A percentile compares a stretch with the other conserved stretches of the same genome.
Conservation (phyloP, 2,329 filamentous ascomycete species). For the Penicillium verrucosum region DNA sequence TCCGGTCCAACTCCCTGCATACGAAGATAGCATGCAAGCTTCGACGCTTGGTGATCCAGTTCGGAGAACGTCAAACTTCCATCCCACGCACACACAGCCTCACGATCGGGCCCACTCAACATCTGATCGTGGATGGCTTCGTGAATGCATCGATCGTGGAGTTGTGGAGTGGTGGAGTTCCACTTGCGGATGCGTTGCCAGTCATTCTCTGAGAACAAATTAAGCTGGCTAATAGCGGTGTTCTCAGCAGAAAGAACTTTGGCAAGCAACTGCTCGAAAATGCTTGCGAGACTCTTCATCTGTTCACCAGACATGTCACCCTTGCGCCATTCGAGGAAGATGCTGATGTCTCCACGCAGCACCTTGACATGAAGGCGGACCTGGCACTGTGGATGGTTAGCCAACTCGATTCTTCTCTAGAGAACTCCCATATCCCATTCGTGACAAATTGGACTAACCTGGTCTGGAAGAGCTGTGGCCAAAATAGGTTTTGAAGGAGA, state of each 20-base stretch:
- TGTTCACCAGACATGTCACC: slow-evolving; percentile 38
- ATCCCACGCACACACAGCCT: slow-evolving; percentile 42
- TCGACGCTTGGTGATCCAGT: slow-evolving; percentile 38
- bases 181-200: slow-evolving; percentile 54
- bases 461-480: slow-evolving; percentile 31
- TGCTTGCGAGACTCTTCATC: slow-evolving; percentile 48
- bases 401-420: accelerated
- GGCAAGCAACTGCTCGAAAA: slow-evolving; percentile 53
- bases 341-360: slow-evolving; percentile 32
- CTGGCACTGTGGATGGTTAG: slow-evolving; percentile 29
- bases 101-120: slow-evolving; percentile 32
- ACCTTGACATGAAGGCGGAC: slow-evolving; percentile 38
- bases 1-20: slow-evolving; percentile 42
- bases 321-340: slow-evolving; percentile 41
- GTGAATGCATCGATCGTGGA: slow-evolving; percentile 41
- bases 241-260: slow-evolving; percentile 46
- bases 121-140: slow-evolving; percentile 37
- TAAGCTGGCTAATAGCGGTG: slow-evolving; percentile 45
- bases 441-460: slow-evolving; percentile 24
- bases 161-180: slow-evolving; percentile 46
- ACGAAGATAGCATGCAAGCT: slow-evolving; percentile 36
- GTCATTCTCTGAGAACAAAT: slow-evolving; percentile 57
- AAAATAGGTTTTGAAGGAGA: slow-evolving; percentile 25
- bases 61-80: slow-evolving; percentile 38
- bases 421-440: not conserved